Evolutionary conservation across 495 filamentous ascomycete genomes (phyloP).

Genomic region (Daldinia childiae): DNA sequence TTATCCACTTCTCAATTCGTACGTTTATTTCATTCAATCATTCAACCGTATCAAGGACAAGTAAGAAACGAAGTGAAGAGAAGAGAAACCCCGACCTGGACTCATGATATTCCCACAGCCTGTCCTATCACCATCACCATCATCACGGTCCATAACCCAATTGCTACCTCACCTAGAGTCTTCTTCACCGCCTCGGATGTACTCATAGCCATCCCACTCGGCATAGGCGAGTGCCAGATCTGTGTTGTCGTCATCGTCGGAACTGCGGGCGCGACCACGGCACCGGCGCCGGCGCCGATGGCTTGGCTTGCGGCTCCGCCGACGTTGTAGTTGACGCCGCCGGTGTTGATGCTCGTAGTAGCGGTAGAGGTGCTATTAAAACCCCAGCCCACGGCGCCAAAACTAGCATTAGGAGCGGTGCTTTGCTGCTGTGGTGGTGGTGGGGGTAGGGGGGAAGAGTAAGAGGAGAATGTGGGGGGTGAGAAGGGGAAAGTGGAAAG

Average conservation of each 20-base stretch:
- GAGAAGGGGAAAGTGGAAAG: slow-evolving; percentile 7
- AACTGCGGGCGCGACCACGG: not conserved
- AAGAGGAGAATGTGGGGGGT: not conserved
- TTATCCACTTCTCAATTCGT: not conserved
- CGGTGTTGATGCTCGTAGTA: not conserved
- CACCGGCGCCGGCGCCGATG: not conserved
- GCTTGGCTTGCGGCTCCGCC: slow-evolving; percentile 3
- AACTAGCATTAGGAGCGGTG: not conserved
- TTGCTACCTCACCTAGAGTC: not conserved
- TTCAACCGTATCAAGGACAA: not conserved
- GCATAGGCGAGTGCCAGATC: not conserved
- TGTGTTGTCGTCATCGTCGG: not conserved
- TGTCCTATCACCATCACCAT: slow-evolving; percentile 3
- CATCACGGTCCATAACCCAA: not conserved
- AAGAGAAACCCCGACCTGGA: not conserved
- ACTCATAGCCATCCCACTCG: not conserved
- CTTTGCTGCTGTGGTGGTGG: not conserved
- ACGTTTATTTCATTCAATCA: slow-evolving; percentile 7
- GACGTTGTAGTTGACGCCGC: not conserved
- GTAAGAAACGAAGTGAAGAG: not conserved
- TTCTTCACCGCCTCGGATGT: slow-evolving; percentile 18
- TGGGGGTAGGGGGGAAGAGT: not conserved
- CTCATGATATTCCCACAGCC: slow-evolving; percentile 13
- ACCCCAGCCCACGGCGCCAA: slow-evolving; percentile 16
- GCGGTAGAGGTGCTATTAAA: slow-evolving; percentile 15